A percentile compares a stretch with the other conserved stretches of the same genome.
Evolutionary conservation across 1,284 basidiomycete species (phyloP).

Genomic region (Marasmius tenuissimus): DNA sequence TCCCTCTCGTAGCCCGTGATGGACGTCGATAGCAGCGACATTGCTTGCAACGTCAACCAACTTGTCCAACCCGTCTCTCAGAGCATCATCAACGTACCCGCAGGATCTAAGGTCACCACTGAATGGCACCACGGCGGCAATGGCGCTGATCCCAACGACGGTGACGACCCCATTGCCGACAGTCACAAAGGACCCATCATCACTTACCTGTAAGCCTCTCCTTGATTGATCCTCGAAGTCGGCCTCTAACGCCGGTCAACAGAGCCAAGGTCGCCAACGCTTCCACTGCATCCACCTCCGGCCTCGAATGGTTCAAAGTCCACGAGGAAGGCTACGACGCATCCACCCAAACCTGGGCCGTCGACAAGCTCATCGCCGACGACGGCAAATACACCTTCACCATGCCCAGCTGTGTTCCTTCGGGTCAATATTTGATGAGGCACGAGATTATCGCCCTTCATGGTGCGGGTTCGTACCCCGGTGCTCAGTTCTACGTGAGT

Average conservation of each 20-base stretch:
- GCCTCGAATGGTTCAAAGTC: conserved; percentile 44
- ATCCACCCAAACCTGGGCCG: conserved; percentile 39
- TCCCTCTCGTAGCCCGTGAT: conserved; percentile 41
- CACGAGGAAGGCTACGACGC: conserved; percentile 42
- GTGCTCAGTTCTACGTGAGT: conserved; percentile 50
- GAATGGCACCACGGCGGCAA: conserved; percentile 54
- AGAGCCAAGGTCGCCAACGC: conserved; percentile 44
- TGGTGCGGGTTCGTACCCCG: conserved; percentile 39
- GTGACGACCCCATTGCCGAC: conserved; percentile 51
- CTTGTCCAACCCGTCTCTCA: conserved; percentile 53
- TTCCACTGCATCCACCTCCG: conserved; percentile 39
- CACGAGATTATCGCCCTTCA: conserved; percentile 23
- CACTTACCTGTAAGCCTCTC: conserved; percentile 43
- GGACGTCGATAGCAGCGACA: conserved; percentile 53
- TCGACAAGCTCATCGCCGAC: conserved; percentile 49
- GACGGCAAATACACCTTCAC: conserved; percentile 54
- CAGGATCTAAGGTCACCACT: conserved; percentile 51
- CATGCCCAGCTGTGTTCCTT: conserved; percentile 47
- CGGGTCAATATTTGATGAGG: conserved; percentile 33
- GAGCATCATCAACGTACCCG: conserved; percentile 48
- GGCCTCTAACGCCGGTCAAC: background rate
- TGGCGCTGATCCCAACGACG: conserved; percentile 43
- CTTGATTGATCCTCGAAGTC: too few relatives aligned
- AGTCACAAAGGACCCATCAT: conserved; percentile 56
- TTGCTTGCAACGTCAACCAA: conserved; percentile 63